phyloP scores from a whole-genome alignment of 176 grass and related monocot genomes.

The Tillandsia fasciculata region DNA sequence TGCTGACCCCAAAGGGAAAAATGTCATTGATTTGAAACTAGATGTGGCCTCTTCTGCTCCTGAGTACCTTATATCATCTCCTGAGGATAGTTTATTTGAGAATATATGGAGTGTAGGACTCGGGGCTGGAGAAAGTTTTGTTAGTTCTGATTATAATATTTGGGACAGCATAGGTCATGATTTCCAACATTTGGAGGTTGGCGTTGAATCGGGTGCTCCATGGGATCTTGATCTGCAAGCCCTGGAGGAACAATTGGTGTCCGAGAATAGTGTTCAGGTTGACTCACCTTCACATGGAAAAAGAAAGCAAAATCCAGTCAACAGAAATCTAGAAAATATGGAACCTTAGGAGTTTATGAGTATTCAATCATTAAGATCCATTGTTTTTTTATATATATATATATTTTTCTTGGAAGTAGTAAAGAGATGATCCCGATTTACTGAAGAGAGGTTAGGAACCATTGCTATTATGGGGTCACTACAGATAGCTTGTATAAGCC shows the following conservation, averaged over 20 bases:
- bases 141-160: conserved; percentile 14
- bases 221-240: conserved; percentile 49
- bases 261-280: conserved; percentile 31
- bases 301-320: not conserved
- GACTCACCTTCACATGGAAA: conserved; percentile 17
- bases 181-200: conserved; percentile 14
- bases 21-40: conserved; percentile 13
- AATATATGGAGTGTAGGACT: conserved; percentile 21
- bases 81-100: conserved; percentile 12
- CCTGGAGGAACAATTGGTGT: conserved; percentile 27
- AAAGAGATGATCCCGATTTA: no score
- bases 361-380: not conserved
- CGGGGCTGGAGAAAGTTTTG: conserved; percentile 21
- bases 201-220: conserved; percentile 19
- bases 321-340: conserved; percentile 12
- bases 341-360: conserved; percentile 28
- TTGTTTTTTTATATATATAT: not conserved
- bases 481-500: no score
- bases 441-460: no score
- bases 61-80: conserved; percentile 26
- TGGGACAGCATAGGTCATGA: conserved; percentile 20
- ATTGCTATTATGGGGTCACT: no score
- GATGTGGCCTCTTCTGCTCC: conserved; percentile 23
- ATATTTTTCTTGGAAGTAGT: no score
- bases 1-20: conserved; percentile 33